Evolutionary conservation across 495 filamentous ascomycete genomes (phyloP).

Genomic region (Tuber borchii): DNA sequence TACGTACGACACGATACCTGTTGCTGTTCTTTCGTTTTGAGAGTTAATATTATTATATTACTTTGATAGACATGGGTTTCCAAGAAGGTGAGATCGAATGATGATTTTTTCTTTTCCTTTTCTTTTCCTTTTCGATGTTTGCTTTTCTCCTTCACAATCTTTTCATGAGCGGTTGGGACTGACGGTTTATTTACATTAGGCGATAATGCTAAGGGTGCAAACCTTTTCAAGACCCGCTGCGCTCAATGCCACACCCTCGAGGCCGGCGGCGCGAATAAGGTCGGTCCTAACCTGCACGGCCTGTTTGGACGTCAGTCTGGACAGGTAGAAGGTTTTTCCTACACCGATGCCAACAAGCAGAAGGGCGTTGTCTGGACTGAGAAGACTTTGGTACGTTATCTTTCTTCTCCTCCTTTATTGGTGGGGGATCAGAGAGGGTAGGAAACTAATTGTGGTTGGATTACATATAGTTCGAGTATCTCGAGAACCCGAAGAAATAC

Average conservation of each 20-base stretch:
- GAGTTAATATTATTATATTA: background rate
- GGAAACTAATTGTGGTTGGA: slow-evolving; percentile 36
- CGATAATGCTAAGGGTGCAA: slow-evolving; percentile 92
- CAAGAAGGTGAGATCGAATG: background rate
- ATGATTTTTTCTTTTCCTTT: background rate
- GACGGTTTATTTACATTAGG: slow-evolving; percentile 49
- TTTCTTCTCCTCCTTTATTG: background rate
- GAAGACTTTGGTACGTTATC: slow-evolving; percentile 65
- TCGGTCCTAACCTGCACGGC: slow-evolving; percentile 93
- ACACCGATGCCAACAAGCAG: slow-evolving; percentile 99
- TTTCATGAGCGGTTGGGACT: background rate
- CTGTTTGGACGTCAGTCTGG: slow-evolving; percentile 96
- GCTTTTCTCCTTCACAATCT: background rate
- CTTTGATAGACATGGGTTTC: slow-evolving; percentile 2
- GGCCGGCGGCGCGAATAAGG: slow-evolving; percentile 83
- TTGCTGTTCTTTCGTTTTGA: background rate
- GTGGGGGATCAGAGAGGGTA: background rate
- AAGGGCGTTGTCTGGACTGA: slow-evolving; percentile 88
- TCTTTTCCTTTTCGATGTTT: background rate
- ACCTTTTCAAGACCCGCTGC: slow-evolving; percentile 99
- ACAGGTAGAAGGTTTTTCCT: slow-evolving; percentile 82
- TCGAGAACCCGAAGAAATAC: slow-evolving; percentile 92
- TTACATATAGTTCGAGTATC: slow-evolving; percentile 63
- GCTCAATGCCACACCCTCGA: slow-evolving; percentile 97
- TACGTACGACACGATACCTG: background rate